Evolutionary conservation across 2,329 filamentous ascomycete species (phyloP), one percentile per base, ranked within the genome.

Genomic region (Ophiobolus disseminans): DNA sequence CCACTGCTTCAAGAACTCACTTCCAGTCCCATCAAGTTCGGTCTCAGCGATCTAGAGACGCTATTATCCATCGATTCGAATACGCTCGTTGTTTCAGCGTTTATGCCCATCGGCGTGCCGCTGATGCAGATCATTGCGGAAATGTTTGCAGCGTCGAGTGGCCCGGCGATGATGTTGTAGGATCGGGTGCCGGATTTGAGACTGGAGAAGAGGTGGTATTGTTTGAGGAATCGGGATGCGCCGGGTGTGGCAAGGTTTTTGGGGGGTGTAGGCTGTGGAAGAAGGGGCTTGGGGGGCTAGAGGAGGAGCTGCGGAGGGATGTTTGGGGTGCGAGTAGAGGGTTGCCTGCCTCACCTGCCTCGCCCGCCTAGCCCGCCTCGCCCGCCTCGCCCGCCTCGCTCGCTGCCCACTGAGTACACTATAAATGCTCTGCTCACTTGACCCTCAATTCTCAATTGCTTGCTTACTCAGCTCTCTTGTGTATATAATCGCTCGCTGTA

Each of bases 61-160:
- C 34, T 65, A 5, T 43, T 63, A 0, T 48, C 37, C 1, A 53
- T 65, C 6, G 50, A 65, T 35, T 32, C 46, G 14, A 21, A 53
- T 11, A 58, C 57, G 4, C 39, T 61, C 9, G 50, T 64, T 2
- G 41, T 62, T 3, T 45, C 50, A 1, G 50, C 52, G 0, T 58
- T 37, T 23, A 37, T 64, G 7, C 57, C 54, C 0, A 23, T 47
- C 4, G 11, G 5, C 1, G 49, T 63, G 20, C 60, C 60, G 1
- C 20, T 64, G 13, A 37, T 57, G 28, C 62, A 61, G 36, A 55
- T 64, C 8, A 20, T 57, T 2, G 55, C 57, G 2, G 60, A 64
- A 34, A 11, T 54, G 7, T 40, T 46, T 2, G 23, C 22, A 1
- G 19, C 36, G 2, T 19, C 23, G 0, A 14, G 40, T 13, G 47